Evolutionary conservation across 2,329 filamentous ascomycete species (phyloP), one percentile per base, ranked within the genome.

Genomic region (Penicillium sp.): DNA sequence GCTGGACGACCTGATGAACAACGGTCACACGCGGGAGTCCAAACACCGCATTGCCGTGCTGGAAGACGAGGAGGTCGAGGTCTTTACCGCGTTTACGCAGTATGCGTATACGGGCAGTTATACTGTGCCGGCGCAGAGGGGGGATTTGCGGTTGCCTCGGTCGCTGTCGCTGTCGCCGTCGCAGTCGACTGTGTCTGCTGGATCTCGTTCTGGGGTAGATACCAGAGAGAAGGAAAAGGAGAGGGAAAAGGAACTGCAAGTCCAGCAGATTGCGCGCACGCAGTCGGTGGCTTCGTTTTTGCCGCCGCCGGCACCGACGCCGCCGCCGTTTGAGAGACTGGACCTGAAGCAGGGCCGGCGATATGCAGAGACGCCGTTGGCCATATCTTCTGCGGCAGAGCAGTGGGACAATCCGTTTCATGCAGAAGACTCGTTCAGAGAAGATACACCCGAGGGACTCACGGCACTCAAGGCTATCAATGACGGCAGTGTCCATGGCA

Each of bases 21-120:
- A 75, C 62, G 74, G 75, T 43, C 66, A 73, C 23, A 78, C 76
- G 51, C 70, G 72, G 38, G 77, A 80, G 60, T 76, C 76, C 3
- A 70, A 68, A 38, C 71, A 74, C 43, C 68, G 71, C 11, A 71
- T 74, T 30, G 75, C 72, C 12, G 68, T 75, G 18, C 61, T 78
- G 57, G 74, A 78, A 51, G 75, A 79, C 4, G 71, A 78, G 48
- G 76, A 80, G 58, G 77, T 77, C 12, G 72, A 75, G 46, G 79
- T 77, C 1, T 80, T 81, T 58, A 67, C 75, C 26, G 73, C 72
- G 1, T 80, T 81, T 61, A 75, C 71, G 59, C 73, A 81, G 59
- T 80, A 75, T 68, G 76, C 77, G 12, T 81, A 81, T 57, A 79
- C 74, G 0, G 76, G 77, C 9, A 70, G 78, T 52, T 81, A 80